Evolutionary conservation across 2,329 filamentous ascomycete genomes (phyloP), one percentile per base, ranked within the genome.

Genomic region (Endocalyx cinctus): DNA sequence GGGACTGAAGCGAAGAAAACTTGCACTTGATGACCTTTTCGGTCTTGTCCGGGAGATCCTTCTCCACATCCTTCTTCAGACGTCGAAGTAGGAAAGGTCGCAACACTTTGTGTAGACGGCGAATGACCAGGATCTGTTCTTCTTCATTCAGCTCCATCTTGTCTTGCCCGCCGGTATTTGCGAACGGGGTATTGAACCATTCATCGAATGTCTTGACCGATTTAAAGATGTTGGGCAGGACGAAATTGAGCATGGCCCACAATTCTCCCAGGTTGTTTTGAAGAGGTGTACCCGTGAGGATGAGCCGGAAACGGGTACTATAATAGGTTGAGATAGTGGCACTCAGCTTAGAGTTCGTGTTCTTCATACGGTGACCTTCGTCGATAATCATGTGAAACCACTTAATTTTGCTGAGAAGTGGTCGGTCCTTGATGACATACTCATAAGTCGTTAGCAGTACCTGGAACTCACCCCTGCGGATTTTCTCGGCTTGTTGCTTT

Each of bases 301-400:
- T 98, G 37, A 98, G 79, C 50, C 92, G 87, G 70, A 92, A 98
- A 11, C 90, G 83, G 18, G 90, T 96, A 52, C 75, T 83, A 67
- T 98, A 98, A 70, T 97, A 97, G 42, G 88, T 81, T 23, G 90
- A 89, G 45, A 98, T 87, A 5, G 92, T 97, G 46, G 82, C 87
- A 62, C 87, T 96, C 49, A 98, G 74, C 67, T 98, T 98, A 8
- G 92, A 98, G 50, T 92, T 83, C 18, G 87, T 76, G 63, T 98
- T 98, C 77, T 98, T 98, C 92, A 98, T 98, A 59, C 92, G 88
- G 63, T 98, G 92, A 66, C 92, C 92, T 70, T 98, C 92, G 53
- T 98, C 92, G 47, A 98, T 92, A 51, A 98, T 97, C 92, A 98
- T 97, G 67, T 98, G 92, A 52, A 96, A 84, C 92, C 92, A 98